phyloP scores from a whole-genome alignment of 2,329 filamentous ascomycete genomes.

The Colletotrichum tropicale region DNA sequence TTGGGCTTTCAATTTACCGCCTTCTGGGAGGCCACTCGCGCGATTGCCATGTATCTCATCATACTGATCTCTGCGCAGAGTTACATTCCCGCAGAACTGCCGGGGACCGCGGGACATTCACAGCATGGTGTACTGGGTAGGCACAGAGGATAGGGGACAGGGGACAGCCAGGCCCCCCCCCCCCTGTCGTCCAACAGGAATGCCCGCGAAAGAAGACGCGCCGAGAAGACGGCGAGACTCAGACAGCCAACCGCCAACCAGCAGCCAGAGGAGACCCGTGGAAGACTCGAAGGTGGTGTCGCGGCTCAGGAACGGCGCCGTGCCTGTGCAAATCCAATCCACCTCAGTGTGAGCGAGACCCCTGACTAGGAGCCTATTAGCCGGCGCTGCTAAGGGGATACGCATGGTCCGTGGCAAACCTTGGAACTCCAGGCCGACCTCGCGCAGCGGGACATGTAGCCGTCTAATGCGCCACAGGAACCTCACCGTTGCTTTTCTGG shows the following conservation, averaged over 20 bases:
- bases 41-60: not conserved
- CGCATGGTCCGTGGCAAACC: not conserved
- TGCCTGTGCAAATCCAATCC: not conserved
- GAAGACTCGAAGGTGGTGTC: not conserved
- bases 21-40: not conserved
- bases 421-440: not conserved
- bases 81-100: not conserved
- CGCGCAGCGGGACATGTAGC: not conserved
- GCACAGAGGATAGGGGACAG: not conserved
- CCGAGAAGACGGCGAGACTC: not conserved
- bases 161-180: not conserved
- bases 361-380: constrained; percentile 11
- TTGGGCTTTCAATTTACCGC: not conserved
- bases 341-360: not conserved
- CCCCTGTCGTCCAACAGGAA: not conserved
- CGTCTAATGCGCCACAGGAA: not conserved
- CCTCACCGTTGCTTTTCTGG: not conserved
- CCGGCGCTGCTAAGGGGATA: not conserved
- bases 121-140: not conserved
- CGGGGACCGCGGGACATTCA: not conserved
- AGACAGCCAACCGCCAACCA: not conserved
- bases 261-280: not conserved
- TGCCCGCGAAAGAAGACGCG: constrained; percentile 4
- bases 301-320: constrained; percentile 16
- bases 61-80: not conserved